phyloP scores from a whole-genome alignment of 495 filamentous ascomycete genomes.

The Thermochaetoides thermophila region DNA sequence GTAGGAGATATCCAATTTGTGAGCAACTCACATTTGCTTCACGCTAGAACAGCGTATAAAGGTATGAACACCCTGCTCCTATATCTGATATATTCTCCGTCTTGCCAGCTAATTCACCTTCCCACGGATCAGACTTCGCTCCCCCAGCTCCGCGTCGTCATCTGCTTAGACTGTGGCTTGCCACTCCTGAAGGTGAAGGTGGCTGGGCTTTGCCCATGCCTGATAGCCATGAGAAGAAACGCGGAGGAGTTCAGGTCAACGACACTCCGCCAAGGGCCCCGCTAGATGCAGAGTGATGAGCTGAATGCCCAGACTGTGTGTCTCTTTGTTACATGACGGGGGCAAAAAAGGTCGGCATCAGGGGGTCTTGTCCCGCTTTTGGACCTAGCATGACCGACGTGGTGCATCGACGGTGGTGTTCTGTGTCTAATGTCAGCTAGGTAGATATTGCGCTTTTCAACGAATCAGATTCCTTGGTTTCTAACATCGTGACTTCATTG shows the following conservation, averaged over 20 bases:
- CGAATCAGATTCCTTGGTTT: no score
- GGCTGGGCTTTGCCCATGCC: slow-evolving; percentile 76
- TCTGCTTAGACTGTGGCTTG: slow-evolving; percentile 76
- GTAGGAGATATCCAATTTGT: slow-evolving; percentile 72
- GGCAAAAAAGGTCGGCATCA: no score
- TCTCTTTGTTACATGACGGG: neutral
- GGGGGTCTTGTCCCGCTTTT: no score
- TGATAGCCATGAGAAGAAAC: slow-evolving; percentile 68
- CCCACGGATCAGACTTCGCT: slow-evolving; percentile 45
- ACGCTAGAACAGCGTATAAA: slow-evolving; percentile 52
- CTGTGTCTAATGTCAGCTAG: no score
- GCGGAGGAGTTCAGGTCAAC: slow-evolving; percentile 78
- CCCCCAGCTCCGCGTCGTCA: slow-evolving; percentile 46
- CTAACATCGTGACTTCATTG: no score
- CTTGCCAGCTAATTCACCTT: slow-evolving; percentile 4
- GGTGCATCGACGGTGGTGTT: no score
- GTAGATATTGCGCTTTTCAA: no score
- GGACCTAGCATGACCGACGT: no score
- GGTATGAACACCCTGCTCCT: slow-evolving; percentile 9
- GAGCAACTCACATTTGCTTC: slow-evolving; percentile 52
- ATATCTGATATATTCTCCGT: neutral
- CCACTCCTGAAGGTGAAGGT: slow-evolving; percentile 64
- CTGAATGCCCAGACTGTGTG: no score
- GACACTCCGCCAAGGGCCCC: slow-evolving; percentile 48
- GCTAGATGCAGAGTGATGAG: slow-evolving; percentile 61